These are phyloP conservation scores for Solanum okadae DNA, from an alignment of 257 asterid species.

Conservation along the genomic window DNA sequence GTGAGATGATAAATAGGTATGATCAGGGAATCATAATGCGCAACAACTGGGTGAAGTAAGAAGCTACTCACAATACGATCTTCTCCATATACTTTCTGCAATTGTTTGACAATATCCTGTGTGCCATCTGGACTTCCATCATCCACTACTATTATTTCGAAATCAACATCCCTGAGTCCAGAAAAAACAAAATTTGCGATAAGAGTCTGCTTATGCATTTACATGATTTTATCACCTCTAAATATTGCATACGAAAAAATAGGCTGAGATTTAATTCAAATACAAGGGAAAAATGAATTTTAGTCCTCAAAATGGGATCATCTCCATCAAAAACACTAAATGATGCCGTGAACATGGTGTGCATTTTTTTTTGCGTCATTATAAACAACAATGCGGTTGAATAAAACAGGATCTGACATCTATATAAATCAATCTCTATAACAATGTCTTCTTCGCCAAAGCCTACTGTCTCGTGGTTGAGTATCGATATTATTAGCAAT, in stretches of 20 bases:
- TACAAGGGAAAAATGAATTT: background rate
- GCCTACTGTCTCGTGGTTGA: background rate
- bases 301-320: background rate
- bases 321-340: background rate
- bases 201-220: background rate
- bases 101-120: conserved; percentile 82
- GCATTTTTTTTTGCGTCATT: background rate
- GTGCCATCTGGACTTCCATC: conserved; percentile 99
- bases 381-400: background rate
- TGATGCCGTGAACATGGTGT: background rate
- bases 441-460: background rate
- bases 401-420: background rate
- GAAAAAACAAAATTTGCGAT: background rate
- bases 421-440: background rate
- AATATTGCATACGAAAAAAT: background rate
- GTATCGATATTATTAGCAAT: background rate
- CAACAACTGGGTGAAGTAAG: background rate
- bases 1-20: background rate
- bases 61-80: conserved; percentile 63
- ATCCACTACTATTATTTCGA: conserved; percentile 91
- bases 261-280: background rate
- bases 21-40: background rate
- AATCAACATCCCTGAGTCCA: conserved; percentile 60
- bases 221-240: background rate
- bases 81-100: conserved; percentile 82